Percentiles rank a stretch among this genome's conserved stretches.
These are phyloP conservation scores for Zygosaccharomyces gambellarensis DNA, from an alignment of 805 yeast species.

Conservation along the genomic window DNA sequence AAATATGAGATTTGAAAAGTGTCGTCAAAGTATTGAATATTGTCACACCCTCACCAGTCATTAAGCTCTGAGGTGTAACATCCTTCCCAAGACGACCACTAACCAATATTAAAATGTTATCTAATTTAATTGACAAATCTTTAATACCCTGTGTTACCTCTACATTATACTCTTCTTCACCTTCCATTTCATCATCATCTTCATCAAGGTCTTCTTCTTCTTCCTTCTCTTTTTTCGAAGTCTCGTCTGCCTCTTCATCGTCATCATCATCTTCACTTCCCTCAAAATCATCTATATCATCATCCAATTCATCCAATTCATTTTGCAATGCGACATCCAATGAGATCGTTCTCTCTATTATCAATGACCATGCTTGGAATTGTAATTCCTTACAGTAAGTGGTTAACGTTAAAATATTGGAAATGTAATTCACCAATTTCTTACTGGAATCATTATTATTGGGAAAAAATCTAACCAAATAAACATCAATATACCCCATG, in stretches of 20 bases:
- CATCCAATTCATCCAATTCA: constrained; percentile 79
- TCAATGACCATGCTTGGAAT: constrained; percentile 69
- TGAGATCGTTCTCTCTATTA: constrained; percentile 75
- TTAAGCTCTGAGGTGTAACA: constrained; percentile 48
- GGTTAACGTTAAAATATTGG: constrained; percentile 55
- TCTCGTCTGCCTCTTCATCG: constrained; percentile 29
- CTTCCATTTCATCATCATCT: constrained; percentile 31
- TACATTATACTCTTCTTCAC: constrained; percentile 45
- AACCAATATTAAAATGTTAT: constrained; percentile 56
- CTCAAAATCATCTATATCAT: constrained; percentile 58
- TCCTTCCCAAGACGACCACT: constrained; percentile 46
- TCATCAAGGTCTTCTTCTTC: constrained; percentile 33
- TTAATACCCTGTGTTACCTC: constrained; percentile 46
- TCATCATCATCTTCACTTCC: constrained; percentile 37
- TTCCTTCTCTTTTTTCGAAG: constrained; percentile 35
- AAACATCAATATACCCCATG: constrained; percentile 54
- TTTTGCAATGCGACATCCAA: constrained; percentile 90
- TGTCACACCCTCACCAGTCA: constrained; percentile 58
- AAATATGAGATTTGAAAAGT: constrained; percentile 71
- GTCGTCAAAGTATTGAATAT: constrained; percentile 71
- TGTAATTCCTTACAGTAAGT: constrained; percentile 74
- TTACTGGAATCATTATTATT: constrained; percentile 61
- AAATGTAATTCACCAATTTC: constrained; percentile 56
- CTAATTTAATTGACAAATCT: constrained; percentile 63
- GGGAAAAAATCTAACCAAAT: constrained; percentile 64